These are phyloP conservation scores for Davidsoniella neocaledoniae DNA, from an alignment of 2,329 filamentous ascomycete genomes.

Conservation along the genomic window DNA sequence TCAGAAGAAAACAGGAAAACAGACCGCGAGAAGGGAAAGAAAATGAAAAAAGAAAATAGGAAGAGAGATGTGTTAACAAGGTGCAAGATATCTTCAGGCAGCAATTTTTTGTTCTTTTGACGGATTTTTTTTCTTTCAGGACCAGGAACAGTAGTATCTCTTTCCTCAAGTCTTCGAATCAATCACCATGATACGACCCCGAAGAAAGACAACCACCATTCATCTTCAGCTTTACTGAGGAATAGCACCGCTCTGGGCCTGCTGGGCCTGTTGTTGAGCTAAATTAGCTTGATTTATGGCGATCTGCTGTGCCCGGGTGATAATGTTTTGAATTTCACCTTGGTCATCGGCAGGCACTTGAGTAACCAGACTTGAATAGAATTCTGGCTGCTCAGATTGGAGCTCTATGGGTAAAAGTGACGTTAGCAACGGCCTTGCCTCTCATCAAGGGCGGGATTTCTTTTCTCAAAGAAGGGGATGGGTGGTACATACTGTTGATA, in stretches of 20 bases:
- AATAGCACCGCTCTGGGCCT: neutral
- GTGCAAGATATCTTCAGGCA: neutral
- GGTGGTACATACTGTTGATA: constrained; percentile 54
- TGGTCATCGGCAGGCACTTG: constrained; percentile 70
- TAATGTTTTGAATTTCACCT: constrained; percentile 59
- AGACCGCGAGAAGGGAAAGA: neutral
- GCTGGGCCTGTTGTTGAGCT: neutral
- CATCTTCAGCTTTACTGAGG: too few species aligned
- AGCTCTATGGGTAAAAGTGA: constrained; percentile 38
- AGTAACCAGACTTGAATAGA: constrained; percentile 66
- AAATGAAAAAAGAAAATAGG: neutral
- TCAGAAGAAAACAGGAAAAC: neutral
- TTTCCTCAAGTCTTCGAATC: neutral
- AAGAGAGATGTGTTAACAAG: neutral
- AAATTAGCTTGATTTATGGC: constrained; percentile 19
- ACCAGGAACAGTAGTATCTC: too few species aligned
- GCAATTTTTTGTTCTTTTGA: too few species aligned
- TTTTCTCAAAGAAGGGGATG: neutral
- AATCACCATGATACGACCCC: neutral
- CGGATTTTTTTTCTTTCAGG: too few species aligned
- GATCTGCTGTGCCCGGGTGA: constrained; percentile 42
- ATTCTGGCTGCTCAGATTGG: constrained; percentile 77
- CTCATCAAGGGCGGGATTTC: neutral
- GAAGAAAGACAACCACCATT: neutral
- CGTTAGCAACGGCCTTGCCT: neutral